Conservation (phyloP, 148 eudicot genomes). For the Amaranthus palmeri region DNA sequence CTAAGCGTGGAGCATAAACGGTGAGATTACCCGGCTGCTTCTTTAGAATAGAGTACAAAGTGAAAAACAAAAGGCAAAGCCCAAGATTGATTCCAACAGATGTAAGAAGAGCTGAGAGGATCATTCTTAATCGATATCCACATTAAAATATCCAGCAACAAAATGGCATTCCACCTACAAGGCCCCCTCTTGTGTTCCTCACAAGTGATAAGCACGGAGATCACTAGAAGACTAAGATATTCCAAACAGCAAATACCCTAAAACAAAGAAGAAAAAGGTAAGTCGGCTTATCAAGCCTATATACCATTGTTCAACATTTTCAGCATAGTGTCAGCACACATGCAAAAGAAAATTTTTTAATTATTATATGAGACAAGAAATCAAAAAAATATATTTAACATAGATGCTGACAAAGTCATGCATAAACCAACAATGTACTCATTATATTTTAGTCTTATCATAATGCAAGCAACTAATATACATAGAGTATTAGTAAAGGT, state of each 20-base stretch:
- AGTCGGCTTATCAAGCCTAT: not conserved
- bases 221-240: constrained; percentile 3
- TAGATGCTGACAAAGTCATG: not conserved
- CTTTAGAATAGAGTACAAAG: constrained; percentile 60
- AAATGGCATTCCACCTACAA: constrained; percentile 9
- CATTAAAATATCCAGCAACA: constrained; percentile 2
- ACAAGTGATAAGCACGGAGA: not conserved
- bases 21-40: constrained; percentile 54
- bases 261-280: not conserved
- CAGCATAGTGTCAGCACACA: not conserved
- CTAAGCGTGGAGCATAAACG: constrained; percentile 65
- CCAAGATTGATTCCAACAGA: constrained; percentile 82
- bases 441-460: not conserved
- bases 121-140: constrained; percentile 38
- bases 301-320: not conserved
- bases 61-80: constrained; percentile 54
- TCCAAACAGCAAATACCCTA: constrained; percentile 9
- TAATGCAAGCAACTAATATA: too few species aligned
- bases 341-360: not conserved
- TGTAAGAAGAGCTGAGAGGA: constrained; percentile 76
- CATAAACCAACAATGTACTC: not conserved
- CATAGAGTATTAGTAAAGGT: not conserved
- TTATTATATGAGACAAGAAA: not conserved
- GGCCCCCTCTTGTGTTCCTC: not conserved
- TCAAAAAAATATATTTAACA: not conserved